Evolutionary conservation across 169 alveolate species (phyloP).

Genomic region (Plasmodium knowlesi): DNA sequence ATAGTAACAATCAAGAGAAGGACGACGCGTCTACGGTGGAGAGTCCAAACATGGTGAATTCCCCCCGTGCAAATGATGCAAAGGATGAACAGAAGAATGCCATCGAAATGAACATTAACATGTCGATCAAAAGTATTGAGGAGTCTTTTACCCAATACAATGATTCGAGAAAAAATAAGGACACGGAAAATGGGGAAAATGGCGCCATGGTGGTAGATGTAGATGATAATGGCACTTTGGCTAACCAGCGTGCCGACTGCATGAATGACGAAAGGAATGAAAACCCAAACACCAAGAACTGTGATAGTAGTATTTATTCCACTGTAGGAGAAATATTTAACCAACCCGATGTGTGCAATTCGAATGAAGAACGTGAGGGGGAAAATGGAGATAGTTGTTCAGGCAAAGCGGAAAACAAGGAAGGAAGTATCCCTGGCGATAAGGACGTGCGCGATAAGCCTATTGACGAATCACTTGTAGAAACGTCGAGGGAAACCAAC

Average conservation of each 20-base stretch:
- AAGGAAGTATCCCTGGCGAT: background rate
- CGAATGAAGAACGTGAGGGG: background rate
- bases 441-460: background rate
- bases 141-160: slow-evolving; percentile 7
- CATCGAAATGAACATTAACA: background rate
- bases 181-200: background rate
- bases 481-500: background rate
- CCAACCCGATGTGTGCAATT: background rate
- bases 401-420: background rate
- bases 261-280: background rate
- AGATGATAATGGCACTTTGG: background rate
- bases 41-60: background rate
- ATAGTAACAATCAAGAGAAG: background rate
- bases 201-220: background rate
- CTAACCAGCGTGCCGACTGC: background rate
- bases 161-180: background rate
- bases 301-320: background rate
- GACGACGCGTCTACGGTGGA: background rate
- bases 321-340: background rate
- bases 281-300: background rate
- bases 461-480: background rate
- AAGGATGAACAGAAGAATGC: slow-evolving; percentile 11
- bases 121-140: slow-evolving; percentile 8
- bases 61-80: background rate
- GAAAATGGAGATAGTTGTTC: background rate